Conservation (phyloP, 139 green algal species). For the Chlamydomonas incerta region DNA sequence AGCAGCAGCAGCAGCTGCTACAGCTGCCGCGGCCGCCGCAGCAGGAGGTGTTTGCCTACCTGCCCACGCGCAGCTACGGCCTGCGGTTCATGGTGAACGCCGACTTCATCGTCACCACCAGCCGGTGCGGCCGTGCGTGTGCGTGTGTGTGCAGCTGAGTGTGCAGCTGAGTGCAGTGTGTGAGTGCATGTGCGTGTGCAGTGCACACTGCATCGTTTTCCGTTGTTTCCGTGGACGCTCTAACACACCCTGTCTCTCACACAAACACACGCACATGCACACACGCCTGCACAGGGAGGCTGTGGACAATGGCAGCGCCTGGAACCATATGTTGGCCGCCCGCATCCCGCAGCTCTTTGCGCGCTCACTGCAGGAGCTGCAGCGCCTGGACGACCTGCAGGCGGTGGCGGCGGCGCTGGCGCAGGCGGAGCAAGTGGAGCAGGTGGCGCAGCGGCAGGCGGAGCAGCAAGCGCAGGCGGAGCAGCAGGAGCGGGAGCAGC, state of each 20-base stretch:
- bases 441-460: too few species aligned
- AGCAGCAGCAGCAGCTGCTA: background rate
- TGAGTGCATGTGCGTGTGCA: too few species aligned
- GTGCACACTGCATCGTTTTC: too few species aligned
- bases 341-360: slow-evolving; percentile 51
- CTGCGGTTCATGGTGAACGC: slow-evolving; percentile 57
- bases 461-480: too few species aligned
- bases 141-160: too few species aligned
- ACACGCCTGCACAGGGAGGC: slow-evolving; percentile 32
- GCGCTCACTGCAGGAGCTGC: slow-evolving; percentile 12
- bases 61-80: slow-evolving; percentile 61
- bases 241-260: too few species aligned
- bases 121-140: background rate
- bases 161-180: too few species aligned
- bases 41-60: slow-evolving; percentile 59
- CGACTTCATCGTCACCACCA: slow-evolving; percentile 35
- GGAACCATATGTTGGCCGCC: slow-evolving; percentile 56
- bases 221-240: too few species aligned
- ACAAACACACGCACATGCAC: too few species aligned
- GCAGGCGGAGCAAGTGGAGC: background rate
- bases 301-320: slow-evolving; percentile 53
- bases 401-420: too few species aligned
- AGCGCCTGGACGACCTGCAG: background rate
- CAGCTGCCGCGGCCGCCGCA: background rate
- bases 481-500: background rate